Evolutionary conservation across 768 basidiomycete genomes (phyloP).

Genomic region (Pluteus cervinus): DNA sequence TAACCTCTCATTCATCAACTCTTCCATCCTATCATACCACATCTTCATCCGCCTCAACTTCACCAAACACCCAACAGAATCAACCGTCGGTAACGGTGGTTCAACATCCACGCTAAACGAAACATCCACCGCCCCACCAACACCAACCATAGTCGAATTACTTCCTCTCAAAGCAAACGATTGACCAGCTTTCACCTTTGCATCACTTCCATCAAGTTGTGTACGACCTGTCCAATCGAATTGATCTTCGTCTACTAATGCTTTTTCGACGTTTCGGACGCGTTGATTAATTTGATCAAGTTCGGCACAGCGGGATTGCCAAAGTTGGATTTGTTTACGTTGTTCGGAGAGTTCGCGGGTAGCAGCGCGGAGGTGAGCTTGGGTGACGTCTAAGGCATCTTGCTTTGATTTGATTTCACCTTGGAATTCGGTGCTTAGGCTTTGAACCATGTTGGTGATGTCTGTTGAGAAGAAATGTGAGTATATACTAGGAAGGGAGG

Average conservation of each 20-base stretch:
- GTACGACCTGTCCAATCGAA: constrained; percentile 89
- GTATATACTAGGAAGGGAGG: background rate
- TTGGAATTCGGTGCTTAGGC: constrained; percentile 72
- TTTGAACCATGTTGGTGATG: constrained; percentile 80
- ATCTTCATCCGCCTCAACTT: constrained; percentile 68
- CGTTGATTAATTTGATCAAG: constrained; percentile 79
- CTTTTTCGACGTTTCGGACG: constrained; percentile 78
- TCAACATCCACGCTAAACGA: constrained; percentile 64
- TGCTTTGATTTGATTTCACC: constrained; percentile 82
- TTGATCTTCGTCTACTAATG: constrained; percentile 67
- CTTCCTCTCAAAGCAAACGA: constrained; percentile 70
- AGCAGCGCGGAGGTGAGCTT: constrained; percentile 80
- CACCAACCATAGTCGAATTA: constrained; percentile 58
- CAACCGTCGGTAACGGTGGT: constrained; percentile 58
- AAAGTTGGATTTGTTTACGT: constrained; percentile 74
- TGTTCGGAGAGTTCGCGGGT: constrained; percentile 90
- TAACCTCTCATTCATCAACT: constrained; percentile 65
- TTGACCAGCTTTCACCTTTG: constrained; percentile 39
- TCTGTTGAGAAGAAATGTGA: constrained; percentile 37
- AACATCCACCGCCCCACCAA: constrained; percentile 61
- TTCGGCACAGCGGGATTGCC: constrained; percentile 69
- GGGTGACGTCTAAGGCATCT: constrained; percentile 81
- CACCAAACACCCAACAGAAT: constrained; percentile 57
- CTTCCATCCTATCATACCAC: constrained; percentile 81
- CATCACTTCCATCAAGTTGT: constrained; percentile 34